phyloP scores from a whole-genome alignment of 2,329 filamentous ascomycete genomes.

The Emmonsiellopsis sp. region DNA sequence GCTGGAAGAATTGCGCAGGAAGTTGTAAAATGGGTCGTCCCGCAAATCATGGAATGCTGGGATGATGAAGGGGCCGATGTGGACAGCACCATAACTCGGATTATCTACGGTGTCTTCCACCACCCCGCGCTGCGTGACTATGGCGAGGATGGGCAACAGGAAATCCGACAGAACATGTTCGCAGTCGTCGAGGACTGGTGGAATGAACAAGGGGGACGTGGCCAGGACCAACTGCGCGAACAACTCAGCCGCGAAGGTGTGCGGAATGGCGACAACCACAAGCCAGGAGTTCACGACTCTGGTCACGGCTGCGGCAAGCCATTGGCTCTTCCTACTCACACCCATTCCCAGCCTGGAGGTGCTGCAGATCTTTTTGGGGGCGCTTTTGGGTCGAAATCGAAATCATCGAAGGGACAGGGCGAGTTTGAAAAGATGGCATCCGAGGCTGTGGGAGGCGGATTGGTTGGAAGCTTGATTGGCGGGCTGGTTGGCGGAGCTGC shows the following conservation, averaged over 20 bases:
- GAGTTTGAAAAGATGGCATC: slow-evolving; percentile 44
- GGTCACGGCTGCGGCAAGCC: slow-evolving; percentile 80
- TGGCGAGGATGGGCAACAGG: slow-evolving; percentile 59
- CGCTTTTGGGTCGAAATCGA: slow-evolving; percentile 14
- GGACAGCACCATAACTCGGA: slow-evolving; percentile 60
- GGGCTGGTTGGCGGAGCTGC: slow-evolving; percentile 51
- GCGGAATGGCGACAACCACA: slow-evolving; percentile 69
- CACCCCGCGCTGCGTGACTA: slow-evolving; percentile 69
- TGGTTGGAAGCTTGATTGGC: slow-evolving; percentile 61
- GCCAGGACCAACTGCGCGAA: slow-evolving; percentile 57
- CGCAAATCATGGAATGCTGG: slow-evolving; percentile 80
- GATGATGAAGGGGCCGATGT: slow-evolving; percentile 66
- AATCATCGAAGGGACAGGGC: slow-evolving; percentile 6
- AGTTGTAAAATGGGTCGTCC: slow-evolving; percentile 75
- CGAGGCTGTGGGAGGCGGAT: slow-evolving; percentile 54
- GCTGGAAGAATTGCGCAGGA: slow-evolving; percentile 73
- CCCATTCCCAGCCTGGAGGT: slow-evolving; percentile 14
- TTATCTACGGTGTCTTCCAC: slow-evolving; percentile 75
- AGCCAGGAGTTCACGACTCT: slow-evolving; percentile 70
- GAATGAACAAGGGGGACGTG: slow-evolving; percentile 52
- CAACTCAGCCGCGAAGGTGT: slow-evolving; percentile 75
- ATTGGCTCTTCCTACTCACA: slow-evolving; percentile 60
- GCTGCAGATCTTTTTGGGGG: slow-evolving; percentile 24
- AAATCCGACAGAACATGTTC: slow-evolving; percentile 72
- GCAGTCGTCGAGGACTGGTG: slow-evolving; percentile 76